Evolutionary conservation across 345 rosid genomes (phyloP).

Genomic region (Gossypium mustelinum): DNA sequence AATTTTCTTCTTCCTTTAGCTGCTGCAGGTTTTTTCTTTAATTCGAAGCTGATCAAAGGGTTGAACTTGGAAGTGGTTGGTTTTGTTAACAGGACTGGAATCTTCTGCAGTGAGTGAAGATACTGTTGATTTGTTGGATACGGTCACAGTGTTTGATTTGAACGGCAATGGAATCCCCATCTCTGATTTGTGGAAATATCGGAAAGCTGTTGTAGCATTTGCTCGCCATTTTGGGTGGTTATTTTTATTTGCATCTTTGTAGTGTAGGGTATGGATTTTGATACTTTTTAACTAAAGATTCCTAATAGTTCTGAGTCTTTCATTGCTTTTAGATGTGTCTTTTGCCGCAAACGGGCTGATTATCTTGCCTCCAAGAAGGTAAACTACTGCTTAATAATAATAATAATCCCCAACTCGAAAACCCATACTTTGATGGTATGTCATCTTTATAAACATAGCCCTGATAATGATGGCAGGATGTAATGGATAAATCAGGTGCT

Average conservation of each 20-base stretch:
- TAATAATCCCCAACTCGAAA: not conserved
- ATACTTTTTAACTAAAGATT: not conserved
- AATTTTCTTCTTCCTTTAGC: not conserved
- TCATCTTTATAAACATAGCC: not conserved
- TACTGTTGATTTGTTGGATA: slow-evolving; percentile 38
- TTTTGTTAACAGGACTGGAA: slow-evolving; percentile 33
- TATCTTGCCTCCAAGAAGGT: slow-evolving; percentile 84
- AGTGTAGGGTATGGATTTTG: not conserved
- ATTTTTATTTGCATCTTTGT: not conserved
- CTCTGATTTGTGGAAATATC: slow-evolving; percentile 80
- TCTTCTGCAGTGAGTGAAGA: slow-evolving; percentile 31
- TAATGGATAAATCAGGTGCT: slow-evolving; percentile 77
- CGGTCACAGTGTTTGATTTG: slow-evolving; percentile 60
- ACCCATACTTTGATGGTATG: not conserved
- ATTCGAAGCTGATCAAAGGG: not conserved
- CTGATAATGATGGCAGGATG: slow-evolving; percentile 39
- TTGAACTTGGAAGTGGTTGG: not conserved
- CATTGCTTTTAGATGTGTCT: slow-evolving; percentile 59
- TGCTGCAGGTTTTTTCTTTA: not conserved
- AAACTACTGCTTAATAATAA: not conserved
- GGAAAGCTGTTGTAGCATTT: slow-evolving; percentile 79
- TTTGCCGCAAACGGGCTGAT: slow-evolving; percentile 87
- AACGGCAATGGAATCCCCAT: slow-evolving; percentile 57
- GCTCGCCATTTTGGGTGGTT: slow-evolving; percentile 92
- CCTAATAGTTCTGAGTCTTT: not conserved